Evolutionary conservation across 2,329 filamentous ascomycete genomes (phyloP).

Genomic region (Fusarium camptoceras): DNA sequence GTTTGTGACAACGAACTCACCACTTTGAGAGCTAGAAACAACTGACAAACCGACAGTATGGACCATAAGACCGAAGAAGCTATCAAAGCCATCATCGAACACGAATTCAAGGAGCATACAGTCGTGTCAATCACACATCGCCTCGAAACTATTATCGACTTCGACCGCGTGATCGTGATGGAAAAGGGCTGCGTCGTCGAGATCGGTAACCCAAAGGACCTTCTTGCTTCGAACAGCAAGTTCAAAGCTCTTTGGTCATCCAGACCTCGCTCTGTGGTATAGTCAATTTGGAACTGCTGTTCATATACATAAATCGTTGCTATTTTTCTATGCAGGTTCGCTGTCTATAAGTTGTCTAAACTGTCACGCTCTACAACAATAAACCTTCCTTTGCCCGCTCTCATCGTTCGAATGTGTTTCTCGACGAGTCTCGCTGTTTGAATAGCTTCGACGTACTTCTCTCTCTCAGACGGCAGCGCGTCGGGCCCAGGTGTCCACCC

Average conservation of each 20-base stretch:
- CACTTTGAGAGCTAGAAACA: background rate
- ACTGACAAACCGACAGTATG: conserved; percentile 43
- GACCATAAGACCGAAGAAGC: conserved; percentile 50
- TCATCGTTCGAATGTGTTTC: conserved; percentile 59
- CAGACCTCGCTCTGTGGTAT: background rate
- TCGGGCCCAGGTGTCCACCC: conserved; percentile 57
- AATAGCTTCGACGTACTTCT: conserved; percentile 52
- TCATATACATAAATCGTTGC: background rate
- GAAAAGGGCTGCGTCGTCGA: conserved; percentile 46
- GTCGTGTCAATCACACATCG: conserved; percentile 60
- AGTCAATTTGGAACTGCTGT: too few relatives aligned
- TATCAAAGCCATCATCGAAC: conserved; percentile 51
- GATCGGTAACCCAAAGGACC: conserved; percentile 40
- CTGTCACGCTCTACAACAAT: conserved; percentile 62
- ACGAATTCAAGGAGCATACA: conserved; percentile 58
- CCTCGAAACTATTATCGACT: conserved; percentile 57
- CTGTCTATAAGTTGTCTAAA: conserved; percentile 33
- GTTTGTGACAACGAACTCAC: conserved; percentile 36
- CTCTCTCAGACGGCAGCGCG: conserved; percentile 49
- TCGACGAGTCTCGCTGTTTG: conserved; percentile 58
- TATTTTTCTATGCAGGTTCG: background rate
- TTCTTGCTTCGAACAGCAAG: conserved; percentile 33
- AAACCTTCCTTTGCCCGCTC: conserved; percentile 62
- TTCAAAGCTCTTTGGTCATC: conserved; percentile 50
- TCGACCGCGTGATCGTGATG: conserved; percentile 47